phyloP scores from a whole-genome alignment of 768 basidiomycete genomes.

The Mycena kentingensis region DNA sequence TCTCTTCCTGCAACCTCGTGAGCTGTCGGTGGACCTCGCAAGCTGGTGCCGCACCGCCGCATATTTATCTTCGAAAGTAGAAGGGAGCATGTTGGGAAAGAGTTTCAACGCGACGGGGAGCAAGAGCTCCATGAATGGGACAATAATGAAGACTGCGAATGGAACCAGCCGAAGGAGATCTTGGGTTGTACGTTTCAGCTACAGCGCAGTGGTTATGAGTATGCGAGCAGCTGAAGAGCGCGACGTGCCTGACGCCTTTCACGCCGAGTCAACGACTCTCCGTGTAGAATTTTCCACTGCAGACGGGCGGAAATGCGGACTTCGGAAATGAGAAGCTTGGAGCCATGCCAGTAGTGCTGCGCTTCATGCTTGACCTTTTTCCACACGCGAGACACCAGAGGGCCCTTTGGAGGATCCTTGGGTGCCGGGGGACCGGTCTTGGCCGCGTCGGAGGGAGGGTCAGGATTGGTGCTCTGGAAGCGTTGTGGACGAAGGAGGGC shows the following conservation, averaged over 20 bases:
- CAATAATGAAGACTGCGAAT: slow-evolving; percentile 91
- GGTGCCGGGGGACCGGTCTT: slow-evolving; percentile 54
- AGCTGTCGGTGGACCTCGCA: background rate
- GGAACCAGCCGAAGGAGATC: slow-evolving; percentile 92
- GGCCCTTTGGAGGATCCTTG: slow-evolving; percentile 42
- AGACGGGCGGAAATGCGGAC: slow-evolving; percentile 86
- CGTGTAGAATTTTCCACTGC: slow-evolving; percentile 90
- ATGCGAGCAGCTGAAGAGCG: background rate
- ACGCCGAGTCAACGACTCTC: slow-evolving; percentile 86
- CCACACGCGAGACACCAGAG: slow-evolving; percentile 72
- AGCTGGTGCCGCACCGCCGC: slow-evolving; percentile 60
- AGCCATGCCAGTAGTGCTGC: slow-evolving; percentile 95
- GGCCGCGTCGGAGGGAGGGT: slow-evolving; percentile 25
- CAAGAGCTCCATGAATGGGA: slow-evolving; percentile 98
- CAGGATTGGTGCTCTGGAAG: slow-evolving; percentile 39
- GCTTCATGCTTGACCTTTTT: slow-evolving; percentile 95
- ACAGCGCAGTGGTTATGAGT: slow-evolving; percentile 12
- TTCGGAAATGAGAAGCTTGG: slow-evolving; percentile 92
- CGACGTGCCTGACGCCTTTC: slow-evolving; percentile 84
- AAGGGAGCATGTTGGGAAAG: slow-evolving; percentile 98
- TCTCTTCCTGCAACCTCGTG: slow-evolving; percentile 77
- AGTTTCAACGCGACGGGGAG: slow-evolving; percentile 94
- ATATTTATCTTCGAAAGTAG: slow-evolving; percentile 97
- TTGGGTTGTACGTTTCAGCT: slow-evolving; percentile 92
- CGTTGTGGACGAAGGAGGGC: slow-evolving; percentile 26